Conservation (phyloP, 768 basidiomycete genomes). For the Lactarius trivialis region DNA sequence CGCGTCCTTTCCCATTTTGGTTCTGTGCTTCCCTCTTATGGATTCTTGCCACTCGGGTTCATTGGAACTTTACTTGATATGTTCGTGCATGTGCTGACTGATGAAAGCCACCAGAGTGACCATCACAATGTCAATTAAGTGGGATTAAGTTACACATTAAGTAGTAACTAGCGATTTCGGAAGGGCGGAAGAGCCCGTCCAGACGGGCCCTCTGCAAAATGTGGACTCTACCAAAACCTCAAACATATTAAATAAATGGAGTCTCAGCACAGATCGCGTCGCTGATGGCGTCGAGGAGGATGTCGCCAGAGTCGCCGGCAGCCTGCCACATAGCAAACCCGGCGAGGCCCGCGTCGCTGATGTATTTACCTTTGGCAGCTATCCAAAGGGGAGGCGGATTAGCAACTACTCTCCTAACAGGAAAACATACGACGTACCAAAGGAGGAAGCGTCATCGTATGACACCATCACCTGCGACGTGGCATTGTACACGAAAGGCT, state of each 20-base stretch:
- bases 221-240: too few relatives aligned
- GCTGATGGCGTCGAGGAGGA: slow-evolving; percentile 32
- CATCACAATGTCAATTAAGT: too few relatives aligned
- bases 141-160: too few relatives aligned
- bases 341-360: slow-evolving; percentile 30
- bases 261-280: slow-evolving; percentile 6
- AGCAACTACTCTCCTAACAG: background rate
- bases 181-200: too few relatives aligned
- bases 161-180: too few relatives aligned
- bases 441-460: slow-evolving; percentile 31
- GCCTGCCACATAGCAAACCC: slow-evolving; percentile 44
- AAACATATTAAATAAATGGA: background rate
- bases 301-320: slow-evolving; percentile 37
- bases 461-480: slow-evolving; percentile 30
- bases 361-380: slow-evolving; percentile 42
- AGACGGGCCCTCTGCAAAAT: too few relatives aligned
- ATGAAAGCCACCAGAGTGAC: too few relatives aligned
- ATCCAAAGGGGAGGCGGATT: background rate
- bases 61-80: too few relatives aligned
- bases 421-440: slow-evolving; percentile 21
- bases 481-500: slow-evolving; percentile 33
- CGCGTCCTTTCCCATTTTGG: background rate
- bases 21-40: background rate
- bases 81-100: too few relatives aligned
- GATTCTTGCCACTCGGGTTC: too few relatives aligned